phyloP scores from a whole-genome alignment of 257 asterid genomes.

The Cinchona pubescens region DNA sequence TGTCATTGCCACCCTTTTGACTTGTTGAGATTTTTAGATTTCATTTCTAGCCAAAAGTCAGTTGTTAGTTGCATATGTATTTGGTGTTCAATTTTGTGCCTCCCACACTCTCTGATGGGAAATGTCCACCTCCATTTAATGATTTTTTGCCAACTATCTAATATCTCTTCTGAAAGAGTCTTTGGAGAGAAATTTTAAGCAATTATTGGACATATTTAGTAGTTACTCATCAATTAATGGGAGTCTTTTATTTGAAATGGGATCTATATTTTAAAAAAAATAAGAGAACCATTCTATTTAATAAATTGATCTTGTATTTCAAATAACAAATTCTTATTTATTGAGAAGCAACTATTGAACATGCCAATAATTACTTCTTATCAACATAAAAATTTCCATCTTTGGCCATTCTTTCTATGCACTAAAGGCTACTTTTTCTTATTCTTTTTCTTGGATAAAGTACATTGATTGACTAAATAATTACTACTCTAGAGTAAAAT shows the following conservation, averaged over 20 bases:
- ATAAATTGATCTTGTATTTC: no score
- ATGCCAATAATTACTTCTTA: no score
- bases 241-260: no score
- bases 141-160: no score
- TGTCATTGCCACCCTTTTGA: slow-evolving; percentile 13
- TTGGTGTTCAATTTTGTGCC: slow-evolving; percentile 22
- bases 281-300: no score
- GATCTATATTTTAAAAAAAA: no score
- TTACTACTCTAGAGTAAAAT: not conserved
- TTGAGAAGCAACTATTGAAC: no score
- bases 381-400: no score
- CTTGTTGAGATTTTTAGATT: slow-evolving; percentile 1
- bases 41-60: slow-evolving; percentile 20
- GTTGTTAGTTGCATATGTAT: slow-evolving; percentile 16
- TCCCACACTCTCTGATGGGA: not conserved
- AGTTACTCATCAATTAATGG: no score
- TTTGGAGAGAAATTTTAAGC: no score
- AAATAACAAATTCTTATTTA: no score
- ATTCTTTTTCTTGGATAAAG: not conserved
- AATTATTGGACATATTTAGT: no score
- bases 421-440: not conserved
- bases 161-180: slow-evolving; percentile 22
- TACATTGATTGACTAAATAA: not conserved
- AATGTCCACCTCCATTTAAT: slow-evolving; percentile 8
- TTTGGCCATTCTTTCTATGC: slow-evolving; percentile 24